Percentiles rank a stretch among this genome's conserved stretches.
Evolutionary conservation across 2,329 filamentous ascomycete genomes (phyloP).

Genomic region (Trichoderma sp.): DNA sequence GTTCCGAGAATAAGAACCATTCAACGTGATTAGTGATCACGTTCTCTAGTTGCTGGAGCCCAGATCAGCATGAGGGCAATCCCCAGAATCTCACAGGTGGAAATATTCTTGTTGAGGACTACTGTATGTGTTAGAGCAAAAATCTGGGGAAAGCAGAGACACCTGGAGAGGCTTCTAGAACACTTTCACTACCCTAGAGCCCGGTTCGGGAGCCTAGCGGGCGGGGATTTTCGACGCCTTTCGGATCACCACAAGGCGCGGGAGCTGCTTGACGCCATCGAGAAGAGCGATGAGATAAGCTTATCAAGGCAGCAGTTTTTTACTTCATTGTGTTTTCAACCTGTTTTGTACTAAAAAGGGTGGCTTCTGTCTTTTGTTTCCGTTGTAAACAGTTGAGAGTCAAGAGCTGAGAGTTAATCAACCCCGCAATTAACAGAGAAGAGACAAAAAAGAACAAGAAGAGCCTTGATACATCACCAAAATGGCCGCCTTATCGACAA

Average conservation of each 20-base stretch:
- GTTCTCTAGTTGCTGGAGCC: background rate
- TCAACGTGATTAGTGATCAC: background rate
- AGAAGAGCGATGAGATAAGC: background rate
- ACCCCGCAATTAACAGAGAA: background rate
- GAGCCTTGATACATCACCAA: background rate
- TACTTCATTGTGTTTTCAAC: too few relatives aligned
- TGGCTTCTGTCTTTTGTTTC: background rate
- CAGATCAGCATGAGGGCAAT: background rate
- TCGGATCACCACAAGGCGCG: background rate
- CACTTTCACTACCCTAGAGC: background rate
- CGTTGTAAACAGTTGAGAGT: background rate
- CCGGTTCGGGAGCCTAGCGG: background rate
- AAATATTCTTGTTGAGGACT: background rate
- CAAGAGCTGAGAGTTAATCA: background rate
- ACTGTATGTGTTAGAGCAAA: background rate
- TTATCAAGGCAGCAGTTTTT: background rate
- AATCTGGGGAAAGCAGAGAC: background rate
- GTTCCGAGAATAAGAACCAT: background rate
- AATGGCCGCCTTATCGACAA: slow-evolving; percentile 50
- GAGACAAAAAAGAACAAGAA: background rate
- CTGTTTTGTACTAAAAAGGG: background rate
- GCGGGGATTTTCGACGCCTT: background rate
- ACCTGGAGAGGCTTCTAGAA: background rate
- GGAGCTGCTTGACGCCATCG: background rate
- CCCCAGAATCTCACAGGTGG: background rate